phyloP scores from a whole-genome alignment of 1,284 basidiomycete genomes.

The Cryptococcus sp. region DNA sequence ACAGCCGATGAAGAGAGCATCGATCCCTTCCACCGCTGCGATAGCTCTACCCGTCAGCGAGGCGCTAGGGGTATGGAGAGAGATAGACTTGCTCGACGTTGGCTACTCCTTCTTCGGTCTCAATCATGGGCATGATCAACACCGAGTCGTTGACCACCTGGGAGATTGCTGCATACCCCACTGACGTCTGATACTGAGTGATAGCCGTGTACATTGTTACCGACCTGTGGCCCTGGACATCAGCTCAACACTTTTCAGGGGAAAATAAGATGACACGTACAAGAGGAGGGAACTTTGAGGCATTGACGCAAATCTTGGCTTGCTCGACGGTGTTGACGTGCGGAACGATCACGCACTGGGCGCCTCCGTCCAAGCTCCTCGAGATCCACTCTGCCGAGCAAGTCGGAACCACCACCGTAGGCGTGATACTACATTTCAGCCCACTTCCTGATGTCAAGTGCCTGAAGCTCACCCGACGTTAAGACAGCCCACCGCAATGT shows the following conservation, averaged over 20 bases:
- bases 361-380: conserved; percentile 21
- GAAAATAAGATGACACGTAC: too few relatives aligned
- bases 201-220: conserved; percentile 24
- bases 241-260: neutral
- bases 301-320: conserved; percentile 18
- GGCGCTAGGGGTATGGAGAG: too few relatives aligned
- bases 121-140: conserved; percentile 27
- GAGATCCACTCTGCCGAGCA: conserved; percentile 26
- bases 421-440: conserved; percentile 15
- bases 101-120: conserved; percentile 18
- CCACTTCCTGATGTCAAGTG: neutral
- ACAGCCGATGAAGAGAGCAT: conserved; percentile 21
- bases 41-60: conserved; percentile 12
- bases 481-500: conserved; percentile 13
- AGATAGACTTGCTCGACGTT: conserved; percentile 29
- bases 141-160: conserved; percentile 20
- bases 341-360: conserved; percentile 24
- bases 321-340: conserved; percentile 23
- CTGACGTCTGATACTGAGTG: conserved; percentile 16
- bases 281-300: conserved; percentile 20
- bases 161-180: conserved; percentile 15
- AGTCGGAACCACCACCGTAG: conserved; percentile 22
- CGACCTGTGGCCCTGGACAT: conserved; percentile 14
- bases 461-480: conserved; percentile 20
- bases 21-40: conserved; percentile 19